Base-by-base conservation (phyloP, 148 eudicot species). In the Cornus florida region DNA sequence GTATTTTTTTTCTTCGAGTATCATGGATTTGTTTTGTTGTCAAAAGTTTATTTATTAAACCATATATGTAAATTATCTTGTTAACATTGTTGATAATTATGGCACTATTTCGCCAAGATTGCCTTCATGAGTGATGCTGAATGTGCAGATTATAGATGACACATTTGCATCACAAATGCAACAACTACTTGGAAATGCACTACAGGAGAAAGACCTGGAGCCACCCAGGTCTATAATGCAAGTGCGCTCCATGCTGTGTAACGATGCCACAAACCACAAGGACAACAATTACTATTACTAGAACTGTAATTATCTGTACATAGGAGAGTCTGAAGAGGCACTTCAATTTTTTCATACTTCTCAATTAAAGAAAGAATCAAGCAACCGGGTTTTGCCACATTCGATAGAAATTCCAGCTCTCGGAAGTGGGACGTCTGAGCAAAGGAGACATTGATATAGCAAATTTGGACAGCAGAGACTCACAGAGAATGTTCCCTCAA, bases 111-210 rank as follows among this genome's bases (percentile, higher is more conserved):
- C 4, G 53, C 7, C 7, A 48, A 48, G 14, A 14, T 57, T 57
- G 64, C 17, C 64, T 16, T 57, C 64, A 62, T 17, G 23, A 19
- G 66, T 62, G 66, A 22, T 66, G 7, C 70, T 73, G 64, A 23
- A 39, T 67, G 43, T 62, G 77, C 90, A 93, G 97, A 81, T 90
- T 33, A 79, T 91, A 56, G 95, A 91, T 72, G 92, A 90, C 72
- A 92, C 89, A 22, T 91, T 91, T 79, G 90, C 87, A 13, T 90
- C 97, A 10, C 83, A 86, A 85, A 89, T 93, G 84, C 88, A 90
- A 62, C 75, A 83, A 64, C 75, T 89, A 83, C 72, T 89, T 28
- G 90, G 92, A 31, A 82, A 90, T 78, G 83, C 82, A 33, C 77
- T 87, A 12, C 92, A 89, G 74, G 83, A 87, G 59, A 90, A 85